phyloP scores from a whole-genome alignment of 208 protist species.

The Trypanosoma melophagium region DNA sequence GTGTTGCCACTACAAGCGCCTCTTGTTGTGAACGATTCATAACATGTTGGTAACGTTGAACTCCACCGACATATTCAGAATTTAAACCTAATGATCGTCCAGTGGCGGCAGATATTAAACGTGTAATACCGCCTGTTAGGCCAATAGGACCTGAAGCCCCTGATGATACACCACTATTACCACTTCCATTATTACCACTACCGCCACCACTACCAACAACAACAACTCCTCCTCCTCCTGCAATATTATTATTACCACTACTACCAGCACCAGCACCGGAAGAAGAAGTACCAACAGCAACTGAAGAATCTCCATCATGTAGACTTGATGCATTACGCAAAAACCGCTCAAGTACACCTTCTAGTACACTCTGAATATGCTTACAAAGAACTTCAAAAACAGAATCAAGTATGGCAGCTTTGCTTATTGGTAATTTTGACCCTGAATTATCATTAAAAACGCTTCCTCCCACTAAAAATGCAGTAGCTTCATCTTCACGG shows the following conservation, averaged over 20 bases:
- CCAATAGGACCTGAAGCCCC: slow-evolving; percentile 24
- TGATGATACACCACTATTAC: not conserved
- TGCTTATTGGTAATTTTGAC: slow-evolving; percentile 8
- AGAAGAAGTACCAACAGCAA: not conserved
- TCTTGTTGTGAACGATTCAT: slow-evolving; percentile 64
- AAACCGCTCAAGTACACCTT: slow-evolving; percentile 64
- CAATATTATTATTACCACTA: not conserved
- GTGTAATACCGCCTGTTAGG: slow-evolving; percentile 33
- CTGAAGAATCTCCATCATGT: slow-evolving; percentile 19
- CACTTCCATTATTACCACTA: slow-evolving; percentile 1
- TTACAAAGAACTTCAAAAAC: slow-evolving; percentile 74
- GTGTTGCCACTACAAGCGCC: slow-evolving; percentile 33
- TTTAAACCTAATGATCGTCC: slow-evolving; percentile 18
- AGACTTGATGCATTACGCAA: slow-evolving; percentile 35
- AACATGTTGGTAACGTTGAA: slow-evolving; percentile 48
- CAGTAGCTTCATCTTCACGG: not conserved
- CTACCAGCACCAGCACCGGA: not conserved
- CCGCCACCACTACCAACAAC: not conserved
- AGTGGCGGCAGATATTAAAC: slow-evolving; percentile 30
- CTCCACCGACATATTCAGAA: not conserved
- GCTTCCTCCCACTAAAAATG: not conserved
- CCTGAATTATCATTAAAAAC: slow-evolving; percentile 9
- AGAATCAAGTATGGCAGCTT: slow-evolving; percentile 41
- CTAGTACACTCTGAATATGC: slow-evolving; percentile 60
- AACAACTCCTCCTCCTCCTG: not conserved